Evolutionary conservation across 2,329 filamentous ascomycete genomes (phyloP).

Genomic region (Aspergillus puulaauensis): DNA sequence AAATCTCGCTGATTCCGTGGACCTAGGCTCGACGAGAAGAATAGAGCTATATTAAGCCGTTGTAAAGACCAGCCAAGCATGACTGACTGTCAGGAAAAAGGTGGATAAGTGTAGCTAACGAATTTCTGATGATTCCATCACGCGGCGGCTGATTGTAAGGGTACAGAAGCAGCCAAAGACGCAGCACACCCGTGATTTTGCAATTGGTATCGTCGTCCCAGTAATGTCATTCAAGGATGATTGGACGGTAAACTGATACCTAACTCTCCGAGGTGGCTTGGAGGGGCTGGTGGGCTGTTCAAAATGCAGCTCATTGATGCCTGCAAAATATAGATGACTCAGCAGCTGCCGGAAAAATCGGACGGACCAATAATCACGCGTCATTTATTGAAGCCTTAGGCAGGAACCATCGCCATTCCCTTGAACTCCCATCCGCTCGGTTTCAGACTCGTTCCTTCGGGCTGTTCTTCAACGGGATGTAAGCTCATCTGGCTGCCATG

Average conservation of each 20-base stretch:
- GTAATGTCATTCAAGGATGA: background rate
- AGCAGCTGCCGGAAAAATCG: background rate
- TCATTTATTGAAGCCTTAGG: conserved; percentile 3
- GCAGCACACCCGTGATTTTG: background rate
- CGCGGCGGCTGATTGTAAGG: background rate
- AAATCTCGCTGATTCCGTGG: background rate
- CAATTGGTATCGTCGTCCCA: background rate
- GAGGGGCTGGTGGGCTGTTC: conserved; percentile 13
- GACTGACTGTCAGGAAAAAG: background rate
- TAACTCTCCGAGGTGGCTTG: background rate
- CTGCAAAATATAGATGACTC: background rate
- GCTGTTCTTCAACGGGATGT: background rate
- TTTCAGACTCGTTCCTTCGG: background rate
- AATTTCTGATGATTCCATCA: conserved; percentile 2
- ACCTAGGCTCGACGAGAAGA: background rate
- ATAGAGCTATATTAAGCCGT: conserved; percentile 3
- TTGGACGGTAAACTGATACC: background rate
- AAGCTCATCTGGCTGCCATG: background rate
- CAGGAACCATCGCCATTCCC: background rate
- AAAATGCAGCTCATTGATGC: conserved; percentile 5
- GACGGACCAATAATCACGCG: background rate
- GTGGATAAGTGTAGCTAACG: conserved; percentile 4
- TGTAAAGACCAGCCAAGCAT: conserved; percentile 4
- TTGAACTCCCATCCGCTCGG: background rate
- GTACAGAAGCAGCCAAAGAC: background rate